A percentile compares a stretch with the other conserved stretches of the same genome.
These are phyloP conservation scores for Coniochaeta sp. DNA, from an alignment of 2,329 filamentous ascomycete genomes.

Conservation along the genomic window DNA sequence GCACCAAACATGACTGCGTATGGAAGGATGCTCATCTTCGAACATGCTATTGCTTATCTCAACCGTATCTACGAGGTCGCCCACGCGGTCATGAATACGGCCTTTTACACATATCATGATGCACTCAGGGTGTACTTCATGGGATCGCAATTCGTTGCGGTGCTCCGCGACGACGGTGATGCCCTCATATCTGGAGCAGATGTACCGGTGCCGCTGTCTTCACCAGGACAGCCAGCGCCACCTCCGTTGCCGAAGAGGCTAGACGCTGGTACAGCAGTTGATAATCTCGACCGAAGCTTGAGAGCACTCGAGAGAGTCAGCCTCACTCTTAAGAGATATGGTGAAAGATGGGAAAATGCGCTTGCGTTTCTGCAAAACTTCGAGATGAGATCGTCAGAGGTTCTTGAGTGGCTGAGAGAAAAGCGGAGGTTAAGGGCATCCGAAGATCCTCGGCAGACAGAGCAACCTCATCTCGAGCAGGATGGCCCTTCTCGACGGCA, in stretches of 20 bases:
- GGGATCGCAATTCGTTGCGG: constrained; percentile 55
- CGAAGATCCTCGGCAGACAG: constrained; percentile 2
- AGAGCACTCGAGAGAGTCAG: constrained; percentile 46
- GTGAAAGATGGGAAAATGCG: constrained; percentile 52
- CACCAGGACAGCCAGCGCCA: constrained; percentile 38
- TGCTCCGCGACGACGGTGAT: constrained; percentile 51
- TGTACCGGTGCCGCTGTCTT: constrained; percentile 33
- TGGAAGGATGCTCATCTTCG: constrained; percentile 74
- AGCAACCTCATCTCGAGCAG: not conserved
- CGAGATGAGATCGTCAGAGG: constrained; percentile 38
- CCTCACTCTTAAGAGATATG: constrained; percentile 47
- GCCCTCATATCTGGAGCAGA: constrained; percentile 44
- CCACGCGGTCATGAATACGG: constrained; percentile 47
- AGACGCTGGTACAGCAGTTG: constrained; percentile 25
- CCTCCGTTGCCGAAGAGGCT: constrained; percentile 43
- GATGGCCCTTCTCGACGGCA: not conserved
- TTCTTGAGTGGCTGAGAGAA: constrained; percentile 33
- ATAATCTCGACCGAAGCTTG: constrained; percentile 49
- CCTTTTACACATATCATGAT: constrained; percentile 81
- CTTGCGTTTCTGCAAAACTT: constrained; percentile 46
- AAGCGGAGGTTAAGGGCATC: constrained; percentile 26
- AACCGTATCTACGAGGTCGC: constrained; percentile 65
- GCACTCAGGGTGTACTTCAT: constrained; percentile 77
- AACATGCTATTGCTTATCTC: constrained; percentile 78
- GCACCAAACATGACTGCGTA: constrained; percentile 69